phyloP scores from a whole-genome alignment of 83 land plant species.

The Isoetes engelmannii region DNA sequence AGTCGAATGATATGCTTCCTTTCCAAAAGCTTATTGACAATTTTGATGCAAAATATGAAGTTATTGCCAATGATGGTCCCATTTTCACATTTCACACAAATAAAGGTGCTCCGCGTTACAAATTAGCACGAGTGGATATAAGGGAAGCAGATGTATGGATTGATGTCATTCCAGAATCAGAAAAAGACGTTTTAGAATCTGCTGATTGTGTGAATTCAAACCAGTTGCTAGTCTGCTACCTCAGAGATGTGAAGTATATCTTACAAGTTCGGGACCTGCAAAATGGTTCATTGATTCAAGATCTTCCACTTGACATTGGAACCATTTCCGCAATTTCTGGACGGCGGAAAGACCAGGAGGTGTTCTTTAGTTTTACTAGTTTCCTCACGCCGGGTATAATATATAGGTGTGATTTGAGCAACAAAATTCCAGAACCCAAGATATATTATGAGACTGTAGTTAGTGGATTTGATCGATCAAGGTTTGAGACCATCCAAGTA shows the following conservation, averaged over 20 bases:
- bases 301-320: conserved; percentile 79
- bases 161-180: conserved; percentile 63
- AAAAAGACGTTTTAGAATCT: conserved; percentile 64
- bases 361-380: conserved; percentile 76
- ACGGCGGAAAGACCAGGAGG: conserved; percentile 56
- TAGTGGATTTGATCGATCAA: conserved; percentile 65
- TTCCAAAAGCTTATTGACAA: conserved; percentile 71
- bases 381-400: conserved; percentile 85
- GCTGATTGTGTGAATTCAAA: conserved; percentile 59
- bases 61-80: conserved; percentile 81
- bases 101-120: conserved; percentile 82
- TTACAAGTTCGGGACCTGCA: conserved; percentile 68
- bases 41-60: conserved; percentile 68
- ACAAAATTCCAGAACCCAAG: conserved; percentile 43
- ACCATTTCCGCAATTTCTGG: conserved; percentile 56
- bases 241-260: conserved; percentile 83
- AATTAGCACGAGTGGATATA: conserved; percentile 67
- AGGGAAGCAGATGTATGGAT: conserved; percentile 57
- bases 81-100: conserved; percentile 80
- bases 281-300: conserved; percentile 49
- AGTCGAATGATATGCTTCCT: conserved; percentile 48
- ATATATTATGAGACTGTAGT: conserved; percentile 64
- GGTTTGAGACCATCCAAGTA: conserved; percentile 78
- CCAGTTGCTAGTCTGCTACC: conserved; percentile 60
- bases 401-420: conserved; percentile 59